Evolutionary conservation across 139 green algal genomes (phyloP).

Genomic region (Ettlia oleoabundans): DNA sequence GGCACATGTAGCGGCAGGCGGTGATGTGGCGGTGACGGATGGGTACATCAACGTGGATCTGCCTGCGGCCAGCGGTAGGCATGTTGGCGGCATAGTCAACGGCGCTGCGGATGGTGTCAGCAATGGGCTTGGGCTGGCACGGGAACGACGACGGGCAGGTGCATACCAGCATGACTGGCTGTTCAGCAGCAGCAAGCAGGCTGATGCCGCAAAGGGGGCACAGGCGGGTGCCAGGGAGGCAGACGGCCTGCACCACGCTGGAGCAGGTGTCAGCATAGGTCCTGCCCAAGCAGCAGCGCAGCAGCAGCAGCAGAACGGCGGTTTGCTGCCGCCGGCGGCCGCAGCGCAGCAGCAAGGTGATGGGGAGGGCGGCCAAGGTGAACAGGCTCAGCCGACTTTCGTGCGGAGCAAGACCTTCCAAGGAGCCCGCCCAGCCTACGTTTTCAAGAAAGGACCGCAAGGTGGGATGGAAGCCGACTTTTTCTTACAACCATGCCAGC

Average conservation of each 20-base stretch:
- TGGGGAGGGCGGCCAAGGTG: background rate
- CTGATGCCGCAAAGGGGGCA: background rate
- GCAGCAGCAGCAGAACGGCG: background rate
- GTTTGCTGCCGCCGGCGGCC: background rate
- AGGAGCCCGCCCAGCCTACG: conserved; percentile 59
- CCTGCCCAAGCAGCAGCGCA: background rate
- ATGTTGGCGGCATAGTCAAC: too few relatives aligned
- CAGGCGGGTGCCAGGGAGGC: background rate
- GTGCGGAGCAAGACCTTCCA: conserved; percentile 52
- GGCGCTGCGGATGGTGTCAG: background rate
- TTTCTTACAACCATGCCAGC: too few relatives aligned
- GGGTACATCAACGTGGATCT: conserved; percentile 2
- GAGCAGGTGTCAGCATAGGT: background rate
- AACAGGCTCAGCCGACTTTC: conserved; percentile 30
- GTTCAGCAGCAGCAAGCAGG: background rate
- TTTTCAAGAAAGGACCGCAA: conserved; percentile 64
- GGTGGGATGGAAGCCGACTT: conserved; percentile 45
- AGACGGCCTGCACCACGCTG: background rate
- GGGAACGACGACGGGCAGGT: too few relatives aligned
- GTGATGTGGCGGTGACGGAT: background rate
- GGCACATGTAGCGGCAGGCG: background rate
- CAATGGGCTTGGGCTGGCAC: background rate
- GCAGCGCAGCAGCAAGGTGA: background rate
- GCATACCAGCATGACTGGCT: background rate
- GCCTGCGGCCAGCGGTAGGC: background rate